Evolutionary conservation across 192 early-diverging fungal genomes (phyloP).

Genomic region (Podila epicladia): DNA sequence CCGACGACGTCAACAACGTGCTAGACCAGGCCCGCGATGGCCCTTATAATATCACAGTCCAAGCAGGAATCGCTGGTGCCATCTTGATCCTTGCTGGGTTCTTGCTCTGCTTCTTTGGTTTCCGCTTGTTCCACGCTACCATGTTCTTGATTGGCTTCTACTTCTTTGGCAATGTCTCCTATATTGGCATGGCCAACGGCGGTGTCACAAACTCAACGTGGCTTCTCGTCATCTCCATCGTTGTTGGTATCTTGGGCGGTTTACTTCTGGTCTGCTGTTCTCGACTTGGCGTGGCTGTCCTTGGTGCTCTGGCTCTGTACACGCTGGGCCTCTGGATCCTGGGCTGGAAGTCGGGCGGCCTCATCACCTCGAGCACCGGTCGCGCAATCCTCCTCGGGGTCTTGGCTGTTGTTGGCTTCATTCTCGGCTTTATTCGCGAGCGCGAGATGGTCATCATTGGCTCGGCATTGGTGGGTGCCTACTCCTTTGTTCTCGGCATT

Average conservation of each 20-base stretch:
- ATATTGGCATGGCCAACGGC: constrained; percentile 59
- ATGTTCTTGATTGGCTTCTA: constrained; percentile 59
- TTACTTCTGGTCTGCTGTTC: constrained; percentile 43
- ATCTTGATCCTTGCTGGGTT: constrained; percentile 55
- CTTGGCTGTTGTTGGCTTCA: constrained; percentile 37
- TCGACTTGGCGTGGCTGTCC: constrained; percentile 45
- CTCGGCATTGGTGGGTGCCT: constrained; percentile 60
- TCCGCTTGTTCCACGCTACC: constrained; percentile 57
- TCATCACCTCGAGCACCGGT: constrained; percentile 38
- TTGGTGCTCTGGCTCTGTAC: constrained; percentile 51
- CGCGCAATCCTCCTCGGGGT: constrained; percentile 44
- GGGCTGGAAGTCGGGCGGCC: constrained; percentile 50
- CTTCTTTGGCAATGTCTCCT: constrained; percentile 60
- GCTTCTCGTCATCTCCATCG: constrained; percentile 44
- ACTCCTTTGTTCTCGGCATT: constrained; percentile 60
- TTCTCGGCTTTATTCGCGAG: constrained; percentile 64
- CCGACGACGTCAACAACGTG: neutral
- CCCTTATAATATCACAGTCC: constrained; percentile 46
- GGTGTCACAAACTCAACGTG: constrained; percentile 37
- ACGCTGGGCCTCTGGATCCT: constrained; percentile 56
- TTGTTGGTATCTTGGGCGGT: constrained; percentile 44
- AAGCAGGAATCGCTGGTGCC: constrained; percentile 53
- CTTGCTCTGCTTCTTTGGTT: constrained; percentile 60
- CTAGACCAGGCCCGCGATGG: neutral
- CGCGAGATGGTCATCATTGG: constrained; percentile 56